These are phyloP conservation scores for Nidula niveotomentosa DNA, from an alignment of 1,284 basidiomycete genomes.

Conservation along the genomic window DNA sequence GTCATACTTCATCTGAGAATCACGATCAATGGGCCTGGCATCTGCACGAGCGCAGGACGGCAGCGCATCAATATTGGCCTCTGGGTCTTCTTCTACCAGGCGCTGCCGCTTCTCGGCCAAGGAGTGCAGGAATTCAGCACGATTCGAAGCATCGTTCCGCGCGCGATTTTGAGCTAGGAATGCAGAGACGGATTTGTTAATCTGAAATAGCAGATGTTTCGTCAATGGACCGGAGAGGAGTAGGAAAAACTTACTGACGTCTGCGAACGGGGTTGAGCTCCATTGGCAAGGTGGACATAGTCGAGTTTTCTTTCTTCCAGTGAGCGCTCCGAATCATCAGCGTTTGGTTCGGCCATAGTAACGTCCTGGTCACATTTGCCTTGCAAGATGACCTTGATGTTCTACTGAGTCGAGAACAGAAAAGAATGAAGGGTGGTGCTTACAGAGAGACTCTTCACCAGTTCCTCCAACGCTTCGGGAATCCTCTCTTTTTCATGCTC, in stretches of 20 bases:
- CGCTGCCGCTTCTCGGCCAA: constrained; percentile 52
- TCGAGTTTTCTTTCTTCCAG: constrained; percentile 68
- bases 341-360: constrained; percentile 1
- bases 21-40: constrained; percentile 66
- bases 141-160: constrained; percentile 73
- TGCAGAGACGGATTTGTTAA: constrained; percentile 65
- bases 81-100: constrained; percentile 15
- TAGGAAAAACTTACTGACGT: constrained; percentile 47
- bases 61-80: constrained; percentile 14
- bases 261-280: constrained; percentile 45
- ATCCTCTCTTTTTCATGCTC: constrained; percentile 62
- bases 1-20: constrained; percentile 80
- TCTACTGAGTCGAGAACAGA: constrained; percentile 5
- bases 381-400: neutral
- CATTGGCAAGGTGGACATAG: constrained; percentile 48
- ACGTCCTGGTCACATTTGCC: neutral
- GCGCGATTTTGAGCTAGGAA: constrained; percentile 69
- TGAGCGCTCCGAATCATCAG: constrained; percentile 22
- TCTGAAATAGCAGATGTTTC: constrained; percentile 32
- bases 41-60: constrained; percentile 71
- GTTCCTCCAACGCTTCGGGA: constrained; percentile 49
- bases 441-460: constrained; percentile 55
- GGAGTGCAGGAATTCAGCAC: constrained; percentile 66
- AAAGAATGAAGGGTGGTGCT: constrained; percentile 16
- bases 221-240: constrained; percentile 1